Base-by-base conservation (phyloP, 768 basidiomycete species). In the Boletus reticulatus region DNA sequence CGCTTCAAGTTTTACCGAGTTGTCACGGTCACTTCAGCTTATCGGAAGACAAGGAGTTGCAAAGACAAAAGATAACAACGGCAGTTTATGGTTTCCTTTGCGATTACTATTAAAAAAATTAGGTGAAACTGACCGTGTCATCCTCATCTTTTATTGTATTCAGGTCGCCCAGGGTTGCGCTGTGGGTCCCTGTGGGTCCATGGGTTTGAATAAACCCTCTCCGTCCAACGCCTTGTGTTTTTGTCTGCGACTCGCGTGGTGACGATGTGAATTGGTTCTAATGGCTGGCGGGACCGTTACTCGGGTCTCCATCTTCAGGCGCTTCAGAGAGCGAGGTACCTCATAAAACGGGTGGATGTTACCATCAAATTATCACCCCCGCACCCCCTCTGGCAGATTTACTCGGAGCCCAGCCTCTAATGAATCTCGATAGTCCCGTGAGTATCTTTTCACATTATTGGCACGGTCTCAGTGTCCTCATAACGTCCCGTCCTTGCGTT, bases 141-240 rank as follows among this genome's bases (percentile, higher is more conserved):
- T 38, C 13, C 38, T 49, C 31, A 31, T 16, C 37, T 42, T 42
- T 51, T 58, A 51, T 67, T 68, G 53, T 67, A 45, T 43, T 57
- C 43, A 47, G 49, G 61, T 63, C 29, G 46, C 38, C 2, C 29
- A 29, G 7, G 1, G 36, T 37, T 37, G 36, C 38, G 38, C 16
- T 63, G 65, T 66, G 53, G 63, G 64, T 57, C 66, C 54, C 19
- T 61, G 64, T 68, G 11, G 67, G 61, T 61, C 61, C 65, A 43
- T 24, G 45, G 19, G 34, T 38, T 9, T 32, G 38, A 27, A 11
- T 46, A 6, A 12, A 44, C 14, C 24, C 16, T 52, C 48, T 41
- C 17, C 47, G 14, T 47, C 46, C 37, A 27, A 12, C 34, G 22
- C 46, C 48, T 60, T 60, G 53, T 62, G n/a, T 57, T 53, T 57